These are phyloP conservation scores for Lodderomyces elongisporus DNA, from an alignment of 1,139 yeast species.

Conservation along the genomic window DNA sequence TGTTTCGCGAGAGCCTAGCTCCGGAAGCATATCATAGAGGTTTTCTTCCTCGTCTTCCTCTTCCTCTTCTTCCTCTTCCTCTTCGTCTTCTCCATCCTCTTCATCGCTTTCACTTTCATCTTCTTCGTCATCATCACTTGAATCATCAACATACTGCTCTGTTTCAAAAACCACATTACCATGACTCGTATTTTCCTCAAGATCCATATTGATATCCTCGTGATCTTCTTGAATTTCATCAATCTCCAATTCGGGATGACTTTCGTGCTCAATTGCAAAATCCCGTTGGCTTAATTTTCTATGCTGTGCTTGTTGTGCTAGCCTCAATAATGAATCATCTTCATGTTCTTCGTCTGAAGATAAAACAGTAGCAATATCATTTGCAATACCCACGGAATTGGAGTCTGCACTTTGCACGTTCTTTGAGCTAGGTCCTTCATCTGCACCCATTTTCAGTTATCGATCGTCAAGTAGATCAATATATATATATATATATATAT, in stretches of 20 bases:
- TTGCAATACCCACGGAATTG: no score
- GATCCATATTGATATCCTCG: conserved; percentile 1
- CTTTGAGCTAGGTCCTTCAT: no score
- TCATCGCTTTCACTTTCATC: conserved; percentile 16
- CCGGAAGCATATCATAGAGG: no score
- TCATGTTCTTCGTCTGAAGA: conserved; percentile 5
- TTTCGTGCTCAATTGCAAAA: no score
- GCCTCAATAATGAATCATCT: conserved; percentile 19
- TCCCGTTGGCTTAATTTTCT: conserved; percentile 13
- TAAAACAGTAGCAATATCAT: no score
- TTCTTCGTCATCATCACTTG: conserved; percentile 10
- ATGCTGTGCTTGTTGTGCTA: conserved; percentile 19
- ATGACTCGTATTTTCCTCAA: no score
- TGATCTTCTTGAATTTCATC: not conserved
- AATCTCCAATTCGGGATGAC: no score
- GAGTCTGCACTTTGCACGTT: no score
- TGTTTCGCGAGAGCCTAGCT: conserved; percentile 21
- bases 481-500: no score
- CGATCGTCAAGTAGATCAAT: no score
- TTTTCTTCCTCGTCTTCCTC: conserved; percentile 15
- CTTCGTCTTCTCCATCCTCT: conserved; percentile 16
- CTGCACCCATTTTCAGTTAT: no score
- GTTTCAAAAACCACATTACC: conserved; percentile 8
- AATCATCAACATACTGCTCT: conserved; percentile 6
- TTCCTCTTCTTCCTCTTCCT: conserved; percentile 18